phyloP scores from a whole-genome alignment of 2,329 filamentous ascomycete genomes.

The Fusarium staphyleae region DNA sequence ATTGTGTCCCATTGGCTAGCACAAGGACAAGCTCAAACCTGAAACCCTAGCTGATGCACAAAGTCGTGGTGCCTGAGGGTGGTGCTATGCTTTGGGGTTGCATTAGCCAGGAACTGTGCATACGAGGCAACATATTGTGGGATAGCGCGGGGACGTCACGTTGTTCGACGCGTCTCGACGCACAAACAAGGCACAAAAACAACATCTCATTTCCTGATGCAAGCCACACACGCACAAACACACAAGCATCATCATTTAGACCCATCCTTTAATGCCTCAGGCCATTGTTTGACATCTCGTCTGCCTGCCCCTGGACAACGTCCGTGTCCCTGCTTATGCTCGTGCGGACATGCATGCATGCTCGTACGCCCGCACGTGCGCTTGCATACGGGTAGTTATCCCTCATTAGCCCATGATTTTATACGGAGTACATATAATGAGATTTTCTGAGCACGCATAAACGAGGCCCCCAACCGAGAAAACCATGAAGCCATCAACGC shows the following conservation, averaged over 20 bases:
- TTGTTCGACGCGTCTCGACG: slow-evolving; percentile 16
- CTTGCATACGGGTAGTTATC: slow-evolving; percentile 1
- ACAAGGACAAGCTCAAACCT: slow-evolving; percentile 35
- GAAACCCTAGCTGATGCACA: slow-evolving; percentile 49
- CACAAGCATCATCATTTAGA: slow-evolving; percentile 9
- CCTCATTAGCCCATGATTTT: slow-evolving; percentile 1
- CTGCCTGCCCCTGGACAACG: background rate
- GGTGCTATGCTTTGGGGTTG: slow-evolving; percentile 38
- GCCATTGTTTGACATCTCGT: background rate
- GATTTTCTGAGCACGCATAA: slow-evolving; percentile 16
- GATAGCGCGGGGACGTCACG: slow-evolving; percentile 27
- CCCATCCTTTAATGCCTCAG: slow-evolving; percentile 17
- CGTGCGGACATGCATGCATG: too few species aligned
- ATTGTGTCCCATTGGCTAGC: slow-evolving; percentile 42
- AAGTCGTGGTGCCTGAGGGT: slow-evolving; percentile 31
- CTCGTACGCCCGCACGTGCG: slow-evolving; percentile 23
- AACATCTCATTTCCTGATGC: slow-evolving; percentile 40
- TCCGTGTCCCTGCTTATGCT: slow-evolving; percentile 28
- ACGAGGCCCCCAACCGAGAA: slow-evolving; percentile 9
- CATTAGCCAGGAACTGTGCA: slow-evolving; percentile 43
- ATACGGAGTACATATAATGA: background rate
- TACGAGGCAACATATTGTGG: slow-evolving; percentile 16
- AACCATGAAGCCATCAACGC: slow-evolving; percentile 7
- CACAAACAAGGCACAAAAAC: slow-evolving; percentile 40
- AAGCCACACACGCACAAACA: slow-evolving; percentile 39